phyloP scores from a whole-genome alignment of 768 basidiomycete genomes.

The Boletus fagicola region DNA sequence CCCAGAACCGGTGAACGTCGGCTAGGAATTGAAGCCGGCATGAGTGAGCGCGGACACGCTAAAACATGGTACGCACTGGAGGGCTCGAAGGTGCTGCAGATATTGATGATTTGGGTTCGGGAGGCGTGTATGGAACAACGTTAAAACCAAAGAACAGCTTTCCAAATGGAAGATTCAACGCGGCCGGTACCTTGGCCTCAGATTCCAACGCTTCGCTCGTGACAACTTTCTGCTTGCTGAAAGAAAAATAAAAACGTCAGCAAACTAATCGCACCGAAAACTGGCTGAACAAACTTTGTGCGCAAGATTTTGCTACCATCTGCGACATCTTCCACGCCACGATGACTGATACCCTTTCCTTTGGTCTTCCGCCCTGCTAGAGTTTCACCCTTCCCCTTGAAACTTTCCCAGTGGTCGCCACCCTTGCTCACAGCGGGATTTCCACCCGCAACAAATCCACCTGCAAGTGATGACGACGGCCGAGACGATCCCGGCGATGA shows the following conservation, averaged over 20 bases:
- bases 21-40: slow-evolving; percentile 21
- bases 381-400: slow-evolving; percentile 94
- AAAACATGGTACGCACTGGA: slow-evolving; percentile 25
- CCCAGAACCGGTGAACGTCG: slow-evolving; percentile 64
- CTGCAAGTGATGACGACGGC: slow-evolving; percentile 71
- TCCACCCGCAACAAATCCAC: slow-evolving; percentile 56
- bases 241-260: slow-evolving; percentile 13
- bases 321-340: slow-evolving; percentile 76
- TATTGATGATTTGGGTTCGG: slow-evolving; percentile 32
- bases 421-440: slow-evolving; percentile 63
- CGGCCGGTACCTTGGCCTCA: slow-evolving; percentile 80
- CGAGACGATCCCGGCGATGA: slow-evolving; percentile 84
- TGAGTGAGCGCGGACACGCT: not conserved
- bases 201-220: slow-evolving; percentile 76
- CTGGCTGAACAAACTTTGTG: slow-evolving; percentile 67
- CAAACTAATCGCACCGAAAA: not conserved
- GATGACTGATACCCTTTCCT: slow-evolving; percentile 87
- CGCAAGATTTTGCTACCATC: slow-evolving; percentile 85
- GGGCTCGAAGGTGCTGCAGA: slow-evolving; percentile 31
- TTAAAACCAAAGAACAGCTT: slow-evolving; percentile 97
- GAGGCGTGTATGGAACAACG: slow-evolving; percentile 63
- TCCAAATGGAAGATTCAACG: slow-evolving; percentile 87
- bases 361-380: slow-evolving; percentile 89
- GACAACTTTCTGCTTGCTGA: slow-evolving; percentile 78
- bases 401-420: slow-evolving; percentile 89